These are phyloP conservation scores for Lindgomyces ingoldianus DNA, from an alignment of 495 filamentous ascomycete species.

Conservation along the genomic window DNA sequence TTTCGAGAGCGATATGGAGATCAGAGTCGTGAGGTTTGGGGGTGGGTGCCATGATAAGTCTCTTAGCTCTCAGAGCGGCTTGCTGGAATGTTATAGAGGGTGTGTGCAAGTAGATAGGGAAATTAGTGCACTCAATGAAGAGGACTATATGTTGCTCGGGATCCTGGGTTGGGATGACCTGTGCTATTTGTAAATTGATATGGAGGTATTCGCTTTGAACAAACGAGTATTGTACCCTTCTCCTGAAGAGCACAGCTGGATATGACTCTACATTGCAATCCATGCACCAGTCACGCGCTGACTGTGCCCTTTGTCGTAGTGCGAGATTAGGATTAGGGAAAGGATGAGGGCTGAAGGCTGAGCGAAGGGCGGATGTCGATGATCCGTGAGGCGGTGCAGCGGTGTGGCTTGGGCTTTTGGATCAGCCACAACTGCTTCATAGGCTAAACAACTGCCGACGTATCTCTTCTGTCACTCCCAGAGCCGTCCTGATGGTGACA, in stretches of 20 bases:
- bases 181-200: conserved; percentile 1
- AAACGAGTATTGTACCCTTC: neutral
- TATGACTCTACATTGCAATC: neutral
- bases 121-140: conserved; percentile 19
- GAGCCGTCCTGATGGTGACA: too few relatives aligned
- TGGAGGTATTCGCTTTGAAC: neutral
- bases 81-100: neutral
- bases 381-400: neutral
- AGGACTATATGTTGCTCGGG: conserved; percentile 3
- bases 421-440: too few relatives aligned
- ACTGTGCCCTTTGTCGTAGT: neutral
- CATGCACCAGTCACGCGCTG: neutral
- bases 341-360: neutral
- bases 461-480: neutral
- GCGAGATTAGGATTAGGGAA: neutral
- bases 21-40: too few relatives aligned
- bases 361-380: neutral
- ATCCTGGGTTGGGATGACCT: neutral
- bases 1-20: too few relatives aligned
- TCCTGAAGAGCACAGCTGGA: neutral
- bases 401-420: too few relatives aligned
- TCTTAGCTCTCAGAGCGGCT: neutral
- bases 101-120: too few relatives aligned
- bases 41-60: neutral
- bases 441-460: neutral